Evolutionary conservation across 2,329 filamentous ascomycete genomes (phyloP), one percentile per base, ranked within the genome.

Genomic region (Scorias spongiosa): DNA sequence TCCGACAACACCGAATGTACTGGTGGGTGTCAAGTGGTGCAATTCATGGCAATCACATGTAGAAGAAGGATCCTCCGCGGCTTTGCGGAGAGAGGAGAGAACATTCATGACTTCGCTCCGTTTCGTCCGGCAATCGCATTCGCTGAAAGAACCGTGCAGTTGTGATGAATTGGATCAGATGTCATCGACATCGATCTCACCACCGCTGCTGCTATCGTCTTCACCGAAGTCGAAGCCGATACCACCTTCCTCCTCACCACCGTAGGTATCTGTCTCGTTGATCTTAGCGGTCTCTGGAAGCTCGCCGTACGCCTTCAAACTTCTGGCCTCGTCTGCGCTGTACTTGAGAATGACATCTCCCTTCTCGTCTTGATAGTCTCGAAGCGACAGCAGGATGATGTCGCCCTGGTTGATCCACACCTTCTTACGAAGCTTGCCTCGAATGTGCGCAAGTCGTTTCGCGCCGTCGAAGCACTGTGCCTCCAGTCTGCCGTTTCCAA

Each of bases 371-470:
- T 93, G 86, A 70, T 93, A 93, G 66, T 93, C 87, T 56, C 86
- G 84, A 49, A 93, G 80, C 30, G 82, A 88, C 49, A 89, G 73
- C 39, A 89, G 77, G 64, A 89, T 88, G 64, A 94, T 94, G 65
- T 94, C 86, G 62, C 87, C 87, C 71, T 94, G 87, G 75, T 94
- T 95, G 76, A 95, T 95, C 87, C 87, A 95, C 67, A 96, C 91
- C 78, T 98, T 98, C 78, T 98, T 98, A 60, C 91, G 81, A 60
- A 98, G 84, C 71, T 98, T 96, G 70, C 89, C 89, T 52, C 89
- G 86, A 58, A 85, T 86, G 64, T 89, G 81, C 51, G 81, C 84
- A 36, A 86, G 76, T 48, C 86, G 80, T 66, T 87, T 87, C 54
- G 82, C 80, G 62, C 89, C 89, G 64, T 96, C 91, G 67, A 98